Conservation (phyloP, 192 early-diverging fungal genomes). For the Backusella psychrophila region DNA sequence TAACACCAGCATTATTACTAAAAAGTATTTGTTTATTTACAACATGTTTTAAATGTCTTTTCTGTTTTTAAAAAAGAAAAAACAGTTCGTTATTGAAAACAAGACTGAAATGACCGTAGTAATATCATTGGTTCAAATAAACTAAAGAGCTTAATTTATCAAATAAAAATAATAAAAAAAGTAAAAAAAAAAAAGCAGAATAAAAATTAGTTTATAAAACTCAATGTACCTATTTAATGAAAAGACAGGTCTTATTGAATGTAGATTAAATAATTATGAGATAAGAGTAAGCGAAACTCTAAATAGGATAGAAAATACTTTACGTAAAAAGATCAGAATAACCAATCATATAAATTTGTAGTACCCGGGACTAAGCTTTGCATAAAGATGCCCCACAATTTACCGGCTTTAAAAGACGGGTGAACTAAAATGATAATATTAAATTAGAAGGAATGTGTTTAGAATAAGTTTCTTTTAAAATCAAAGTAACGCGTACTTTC, state of each 20-base stretch:
- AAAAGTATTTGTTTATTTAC: not conserved
- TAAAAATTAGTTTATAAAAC: not conserved
- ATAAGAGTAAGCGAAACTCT: not conserved
- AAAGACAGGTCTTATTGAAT: not conserved
- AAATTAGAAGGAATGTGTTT: not conserved
- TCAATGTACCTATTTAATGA: no score
- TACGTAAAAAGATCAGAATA: not conserved
- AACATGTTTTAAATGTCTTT: not conserved
- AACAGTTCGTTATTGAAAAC: not conserved
- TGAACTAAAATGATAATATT: not conserved
- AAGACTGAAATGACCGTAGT: not conserved
- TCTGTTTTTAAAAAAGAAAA: not conserved
- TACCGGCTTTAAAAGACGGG: slow-evolving; percentile 1
- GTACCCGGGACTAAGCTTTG: not conserved
- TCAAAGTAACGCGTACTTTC: not conserved
- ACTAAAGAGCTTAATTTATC: not conserved
- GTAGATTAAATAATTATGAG: not conserved
- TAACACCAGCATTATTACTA: not conserved
- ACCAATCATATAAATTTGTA: not conserved
- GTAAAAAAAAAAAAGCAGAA: not conserved
- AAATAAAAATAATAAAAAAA: not conserved
- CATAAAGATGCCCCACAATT: not conserved
- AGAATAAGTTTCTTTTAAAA: not conserved
- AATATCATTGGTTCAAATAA: not conserved
- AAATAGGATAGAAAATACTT: not conserved